Conservation (phyloP, 1,139 yeast genomes). For the Nakaseomyces bracarensis region DNA sequence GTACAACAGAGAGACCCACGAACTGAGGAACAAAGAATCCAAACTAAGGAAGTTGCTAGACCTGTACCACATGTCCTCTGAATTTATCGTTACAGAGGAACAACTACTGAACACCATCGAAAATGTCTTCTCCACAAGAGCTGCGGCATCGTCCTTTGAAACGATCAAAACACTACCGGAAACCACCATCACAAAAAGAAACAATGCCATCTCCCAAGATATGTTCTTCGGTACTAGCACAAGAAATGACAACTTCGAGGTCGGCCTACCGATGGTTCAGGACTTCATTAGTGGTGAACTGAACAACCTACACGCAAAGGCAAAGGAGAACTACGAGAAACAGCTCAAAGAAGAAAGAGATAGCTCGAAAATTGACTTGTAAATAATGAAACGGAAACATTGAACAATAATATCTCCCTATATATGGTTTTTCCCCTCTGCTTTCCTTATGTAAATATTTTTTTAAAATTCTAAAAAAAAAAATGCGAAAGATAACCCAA, state of each 20-base stretch:
- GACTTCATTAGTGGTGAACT: constrained; percentile 13
- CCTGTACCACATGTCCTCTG: constrained; percentile 62
- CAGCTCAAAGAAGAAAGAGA: constrained; percentile 2
- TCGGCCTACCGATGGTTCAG: constrained; percentile 15
- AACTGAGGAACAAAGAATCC: constrained; percentile 38
- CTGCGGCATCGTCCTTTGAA: constrained; percentile 6
- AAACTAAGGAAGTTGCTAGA: constrained; percentile 54
- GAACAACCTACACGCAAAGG: background rate
- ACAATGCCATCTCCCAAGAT: constrained; percentile 9
- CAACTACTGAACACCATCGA: constrained; percentile 31
- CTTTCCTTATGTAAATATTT: background rate
- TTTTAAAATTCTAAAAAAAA: background rate
- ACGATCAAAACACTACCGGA: constrained; percentile 8
- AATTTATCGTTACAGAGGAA: constrained; percentile 34
- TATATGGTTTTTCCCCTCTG: background rate
- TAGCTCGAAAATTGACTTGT: constrained; percentile 7
- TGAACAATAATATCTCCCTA: constrained; percentile 1
- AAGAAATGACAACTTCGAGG: constrained; percentile 7
- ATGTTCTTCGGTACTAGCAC: constrained; percentile 13
- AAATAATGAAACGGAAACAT: background rate
- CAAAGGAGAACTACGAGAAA: background rate
- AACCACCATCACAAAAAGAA: constrained; percentile 8
- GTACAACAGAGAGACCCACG: constrained; percentile 42
- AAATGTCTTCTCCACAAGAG: constrained; percentile 25
- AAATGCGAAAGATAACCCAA: background rate